phyloP scores from a whole-genome alignment of 2,329 filamentous ascomycete genomes.

The Hirsutella minnesotensis region DNA sequence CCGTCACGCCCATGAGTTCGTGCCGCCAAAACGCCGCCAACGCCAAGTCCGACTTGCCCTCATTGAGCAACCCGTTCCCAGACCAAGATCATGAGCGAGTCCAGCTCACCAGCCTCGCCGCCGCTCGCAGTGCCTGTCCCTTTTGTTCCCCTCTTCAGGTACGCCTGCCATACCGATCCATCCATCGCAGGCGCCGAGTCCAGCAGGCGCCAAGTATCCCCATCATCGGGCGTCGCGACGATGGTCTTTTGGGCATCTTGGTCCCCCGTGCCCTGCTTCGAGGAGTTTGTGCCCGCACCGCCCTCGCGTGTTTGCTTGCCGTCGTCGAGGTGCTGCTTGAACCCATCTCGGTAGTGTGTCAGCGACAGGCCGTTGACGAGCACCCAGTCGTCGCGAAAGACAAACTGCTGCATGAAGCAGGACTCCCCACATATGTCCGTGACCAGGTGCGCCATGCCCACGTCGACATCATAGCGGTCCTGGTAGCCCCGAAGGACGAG shows the following conservation, averaged over 20 bases:
- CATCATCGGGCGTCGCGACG: constrained; percentile 22
- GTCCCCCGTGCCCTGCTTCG: background rate
- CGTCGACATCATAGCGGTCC: constrained; percentile 24
- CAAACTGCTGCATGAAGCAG: constrained; percentile 35
- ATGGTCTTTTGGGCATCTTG: constrained; percentile 6
- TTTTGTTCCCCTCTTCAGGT: constrained; percentile 19
- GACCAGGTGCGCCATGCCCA: constrained; percentile 29
- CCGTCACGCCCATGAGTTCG: background rate
- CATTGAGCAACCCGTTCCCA: constrained; percentile 18
- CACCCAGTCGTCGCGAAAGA: constrained; percentile 33
- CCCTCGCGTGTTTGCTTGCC: too few relatives aligned
- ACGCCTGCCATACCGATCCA: constrained; percentile 34
- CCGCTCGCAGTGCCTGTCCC: constrained; percentile 4
- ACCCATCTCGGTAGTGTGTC: constrained; percentile 27
- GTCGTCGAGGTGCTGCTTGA: constrained; percentile 6
- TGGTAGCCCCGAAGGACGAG: constrained; percentile 27
- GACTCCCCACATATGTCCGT: constrained; percentile 30
- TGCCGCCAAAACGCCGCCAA: background rate
- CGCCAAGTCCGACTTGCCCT: background rate
- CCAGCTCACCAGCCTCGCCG: constrained; percentile 16
- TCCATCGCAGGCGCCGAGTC: constrained; percentile 22
- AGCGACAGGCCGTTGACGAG: constrained; percentile 35
- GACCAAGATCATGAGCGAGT: constrained; percentile 28
- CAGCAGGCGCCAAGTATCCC: constrained; percentile 28
- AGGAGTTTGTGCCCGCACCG: background rate